phyloP scores from a whole-genome alignment of 2,329 filamentous ascomycete species.

The Ceratocystis lukuohia region DNA sequence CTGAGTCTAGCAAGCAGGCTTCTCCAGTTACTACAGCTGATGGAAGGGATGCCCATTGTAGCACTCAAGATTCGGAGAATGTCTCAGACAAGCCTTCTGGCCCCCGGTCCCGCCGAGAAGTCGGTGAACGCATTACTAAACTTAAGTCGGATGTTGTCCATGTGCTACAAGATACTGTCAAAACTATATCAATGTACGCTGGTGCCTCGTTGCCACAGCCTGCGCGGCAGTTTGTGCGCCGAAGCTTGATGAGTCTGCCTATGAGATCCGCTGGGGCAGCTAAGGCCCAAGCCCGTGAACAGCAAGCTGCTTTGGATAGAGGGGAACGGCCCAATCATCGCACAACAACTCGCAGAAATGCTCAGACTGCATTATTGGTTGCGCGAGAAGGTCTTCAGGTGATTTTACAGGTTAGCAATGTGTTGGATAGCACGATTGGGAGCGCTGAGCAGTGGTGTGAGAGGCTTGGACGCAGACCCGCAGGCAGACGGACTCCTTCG shows the following conservation, averaged over 20 bases:
- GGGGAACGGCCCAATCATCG: conserved; percentile 17
- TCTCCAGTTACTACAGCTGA: not conserved
- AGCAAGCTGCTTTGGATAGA: conserved; percentile 16
- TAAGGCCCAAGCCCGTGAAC: conserved; percentile 13
- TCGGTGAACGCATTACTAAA: conserved; percentile 50
- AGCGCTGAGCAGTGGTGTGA: conserved; percentile 90
- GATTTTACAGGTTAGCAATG: conserved; percentile 78
- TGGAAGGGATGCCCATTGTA: not conserved
- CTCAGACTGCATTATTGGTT: conserved; percentile 68
- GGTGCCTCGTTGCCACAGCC: conserved; percentile 88
- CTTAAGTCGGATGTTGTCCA: conserved; percentile 61
- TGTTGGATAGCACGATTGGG: conserved; percentile 77
- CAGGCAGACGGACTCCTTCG: conserved; percentile 20
- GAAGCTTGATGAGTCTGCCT: conserved; percentile 72
- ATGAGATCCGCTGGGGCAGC: conserved; percentile 67
- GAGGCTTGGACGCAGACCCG: conserved; percentile 42
- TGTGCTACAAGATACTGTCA: conserved; percentile 66
- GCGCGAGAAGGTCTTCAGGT: conserved; percentile 87
- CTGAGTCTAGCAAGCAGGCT: conserved; percentile 20
- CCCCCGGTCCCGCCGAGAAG: conserved; percentile 25
- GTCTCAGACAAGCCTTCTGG: not conserved
- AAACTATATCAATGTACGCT: conserved; percentile 76
- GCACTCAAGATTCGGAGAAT: not conserved
- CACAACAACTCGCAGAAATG: conserved; percentile 33
- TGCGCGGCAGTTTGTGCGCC: conserved; percentile 66